These are phyloP conservation scores for Meyerozyma smithsonii DNA, from an alignment of 1,139 yeast species.

Conservation along the genomic window DNA sequence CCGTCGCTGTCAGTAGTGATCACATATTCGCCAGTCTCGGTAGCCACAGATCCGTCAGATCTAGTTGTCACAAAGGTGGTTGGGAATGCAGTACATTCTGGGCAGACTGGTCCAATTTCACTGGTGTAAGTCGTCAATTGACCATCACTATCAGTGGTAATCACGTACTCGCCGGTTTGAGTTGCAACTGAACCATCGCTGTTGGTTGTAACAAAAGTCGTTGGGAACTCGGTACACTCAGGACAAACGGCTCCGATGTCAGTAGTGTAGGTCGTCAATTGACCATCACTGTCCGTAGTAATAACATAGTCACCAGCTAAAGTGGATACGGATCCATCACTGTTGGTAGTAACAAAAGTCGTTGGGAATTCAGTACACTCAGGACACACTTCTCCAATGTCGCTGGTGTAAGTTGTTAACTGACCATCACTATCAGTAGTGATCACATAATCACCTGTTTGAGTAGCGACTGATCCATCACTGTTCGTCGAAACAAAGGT, in stretches of 20 bases:
- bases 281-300: constrained; percentile 4
- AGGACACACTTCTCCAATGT: background rate
- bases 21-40: constrained; percentile 7
- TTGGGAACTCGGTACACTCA: background rate
- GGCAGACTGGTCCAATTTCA: background rate
- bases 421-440: constrained; percentile 3
- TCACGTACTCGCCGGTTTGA: constrained; percentile 8
- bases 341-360: constrained; percentile 6
- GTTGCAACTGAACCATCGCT: background rate
- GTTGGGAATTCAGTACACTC: constrained; percentile 6
- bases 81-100: constrained; percentile 5
- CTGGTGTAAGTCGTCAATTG: constrained; percentile 3
- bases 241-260: background rate
- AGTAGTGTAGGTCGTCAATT: background rate
- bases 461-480: constrained; percentile 2
- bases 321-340: constrained; percentile 7
- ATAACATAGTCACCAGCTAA: constrained; percentile 7
- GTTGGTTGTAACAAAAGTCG: background rate
- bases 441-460: background rate
- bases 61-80: constrained; percentile 7
- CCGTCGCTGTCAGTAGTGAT: constrained; percentile 5
- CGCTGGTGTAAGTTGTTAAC: background rate
- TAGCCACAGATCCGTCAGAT: constrained; percentile 6
- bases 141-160: constrained; percentile 10
- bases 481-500: constrained; percentile 1